Evolutionary conservation across 1,139 yeast species (phyloP), one percentile per base, ranked within the genome.

Genomic region (Pichia sp.): DNA sequence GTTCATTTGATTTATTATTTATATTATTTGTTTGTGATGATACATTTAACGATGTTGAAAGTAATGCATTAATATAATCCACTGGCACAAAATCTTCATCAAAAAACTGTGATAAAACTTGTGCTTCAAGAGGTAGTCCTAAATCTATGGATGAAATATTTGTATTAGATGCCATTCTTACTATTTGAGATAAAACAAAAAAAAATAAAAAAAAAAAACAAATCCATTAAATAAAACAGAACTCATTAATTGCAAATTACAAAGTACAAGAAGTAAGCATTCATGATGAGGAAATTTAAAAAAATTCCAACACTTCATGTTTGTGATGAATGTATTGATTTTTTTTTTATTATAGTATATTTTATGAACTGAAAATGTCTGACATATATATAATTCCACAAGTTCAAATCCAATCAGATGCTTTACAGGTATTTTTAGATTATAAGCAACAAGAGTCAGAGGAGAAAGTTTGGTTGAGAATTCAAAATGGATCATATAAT

Each of bases 1-100:
- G 49, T 29, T 55, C 54, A n/a, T 40, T 45, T 1, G 60, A 48
- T 40, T 47, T 55, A 40, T 54, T 52, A 26, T 47, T 16, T 16
- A 16, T 16, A 16, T 16, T 48, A 31, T 51, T 37, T 22, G 45
- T 31, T 8, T 46, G 51, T n/a, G 43, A 42, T 7, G 22, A 11
- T 6, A 23, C 7, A 6, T 28, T 23, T 27, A 60, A 49, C 2
- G 66, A 59, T 23, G 65, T 55, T 8, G 69, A 55, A 41, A 72
- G 61, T 6, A 73, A 53, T 1, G 75, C 71, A 53, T 74, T 78
- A 8, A 74, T 62, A 49, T 67, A 74, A 25, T 74, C 75, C 47
- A 69, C 73, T 4, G 78, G 77, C 6, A 71, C 72, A 48, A 73
- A 74, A 10, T 67, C 68, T 24, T 69, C 70, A 44, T 73, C 76